phyloP scores from a whole-genome alignment of 75 land plant species.

The Picea sitchensis region DNA sequence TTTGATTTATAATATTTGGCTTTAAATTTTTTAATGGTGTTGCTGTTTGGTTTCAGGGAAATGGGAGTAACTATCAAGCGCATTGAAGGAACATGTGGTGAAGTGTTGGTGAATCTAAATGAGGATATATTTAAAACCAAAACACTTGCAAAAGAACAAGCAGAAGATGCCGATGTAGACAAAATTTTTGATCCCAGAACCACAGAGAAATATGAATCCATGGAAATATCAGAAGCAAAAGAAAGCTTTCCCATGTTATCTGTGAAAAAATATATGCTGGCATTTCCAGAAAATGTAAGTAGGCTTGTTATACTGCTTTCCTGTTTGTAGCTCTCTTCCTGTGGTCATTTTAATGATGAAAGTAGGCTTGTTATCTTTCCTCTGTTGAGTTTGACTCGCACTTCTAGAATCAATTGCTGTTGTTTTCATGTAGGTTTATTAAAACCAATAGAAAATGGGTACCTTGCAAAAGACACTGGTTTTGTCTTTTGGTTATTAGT shows the following conservation, averaged over 20 bases:
- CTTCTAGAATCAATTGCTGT: too few species aligned
- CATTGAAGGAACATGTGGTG: conserved; percentile 68
- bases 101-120: conserved; percentile 50
- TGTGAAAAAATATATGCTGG: conserved; percentile 30
- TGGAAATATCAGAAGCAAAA: conserved; percentile 14
- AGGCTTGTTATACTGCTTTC: background rate
- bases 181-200: background rate
- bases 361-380: too few species aligned
- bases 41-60: conserved; percentile 47
- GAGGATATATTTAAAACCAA: conserved; percentile 47
- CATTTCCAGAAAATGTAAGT: conserved; percentile 70
- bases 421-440: too few species aligned
- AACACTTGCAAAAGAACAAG: conserved; percentile 17
- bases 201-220: conserved; percentile 8
- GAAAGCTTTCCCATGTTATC: conserved; percentile 21
- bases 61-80: conserved; percentile 57
- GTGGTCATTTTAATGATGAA: too few species aligned
- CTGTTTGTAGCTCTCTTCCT: background rate
- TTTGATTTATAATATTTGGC: background rate
- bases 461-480: too few species aligned
- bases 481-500: too few species aligned
- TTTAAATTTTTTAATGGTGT: conserved; percentile 4
- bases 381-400: too few species aligned
- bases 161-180: background rate
- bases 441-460: too few species aligned